Percentiles rank a stretch among this genome's conserved stretches.
These are phyloP conservation scores for Phytomonas serpens DNA, from an alignment of 208 protist genomes.

Conservation along the genomic window DNA sequence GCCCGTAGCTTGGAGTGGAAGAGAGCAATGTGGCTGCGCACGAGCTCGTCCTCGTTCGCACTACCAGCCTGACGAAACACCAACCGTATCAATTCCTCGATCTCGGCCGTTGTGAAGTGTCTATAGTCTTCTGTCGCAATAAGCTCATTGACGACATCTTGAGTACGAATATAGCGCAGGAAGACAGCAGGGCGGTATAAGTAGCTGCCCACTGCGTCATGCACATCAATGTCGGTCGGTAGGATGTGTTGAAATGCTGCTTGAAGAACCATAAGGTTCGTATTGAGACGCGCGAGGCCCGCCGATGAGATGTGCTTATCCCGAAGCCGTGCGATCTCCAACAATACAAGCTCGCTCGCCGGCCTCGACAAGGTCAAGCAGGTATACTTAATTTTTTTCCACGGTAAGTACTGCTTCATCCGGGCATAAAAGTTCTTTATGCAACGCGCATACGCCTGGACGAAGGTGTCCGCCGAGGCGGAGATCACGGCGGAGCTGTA, in stretches of 20 bases:
- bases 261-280: slow-evolving; percentile 71
- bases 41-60: slow-evolving; percentile 49
- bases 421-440: slow-evolving; percentile 67
- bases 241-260: slow-evolving; percentile 65
- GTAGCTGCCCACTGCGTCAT: slow-evolving; percentile 44
- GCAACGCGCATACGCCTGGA: slow-evolving; percentile 69
- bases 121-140: slow-evolving; percentile 71
- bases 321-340: slow-evolving; percentile 71
- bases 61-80: slow-evolving; percentile 67
- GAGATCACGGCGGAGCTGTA: slow-evolving; percentile 65
- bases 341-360: slow-evolving; percentile 67
- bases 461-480: slow-evolving; percentile 68
- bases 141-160: slow-evolving; percentile 69
- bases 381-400: slow-evolving; percentile 62
- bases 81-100: slow-evolving; percentile 71
- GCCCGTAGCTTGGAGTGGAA: slow-evolving; percentile 41
- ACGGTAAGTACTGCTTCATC: slow-evolving; percentile 47
- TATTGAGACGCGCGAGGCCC: slow-evolving; percentile 42
- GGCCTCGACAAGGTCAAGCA: slow-evolving; percentile 58
- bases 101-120: slow-evolving; percentile 43
- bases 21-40: slow-evolving; percentile 37
- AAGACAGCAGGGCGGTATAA: slow-evolving; percentile 66
- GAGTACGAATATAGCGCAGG: slow-evolving; percentile 68
- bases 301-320: slow-evolving; percentile 71
- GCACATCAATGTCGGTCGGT: slow-evolving; percentile 59